These are phyloP conservation scores for Megacollybia platyphylla DNA, from an alignment of 1,284 basidiomycete genomes.

Conservation along the genomic window DNA sequence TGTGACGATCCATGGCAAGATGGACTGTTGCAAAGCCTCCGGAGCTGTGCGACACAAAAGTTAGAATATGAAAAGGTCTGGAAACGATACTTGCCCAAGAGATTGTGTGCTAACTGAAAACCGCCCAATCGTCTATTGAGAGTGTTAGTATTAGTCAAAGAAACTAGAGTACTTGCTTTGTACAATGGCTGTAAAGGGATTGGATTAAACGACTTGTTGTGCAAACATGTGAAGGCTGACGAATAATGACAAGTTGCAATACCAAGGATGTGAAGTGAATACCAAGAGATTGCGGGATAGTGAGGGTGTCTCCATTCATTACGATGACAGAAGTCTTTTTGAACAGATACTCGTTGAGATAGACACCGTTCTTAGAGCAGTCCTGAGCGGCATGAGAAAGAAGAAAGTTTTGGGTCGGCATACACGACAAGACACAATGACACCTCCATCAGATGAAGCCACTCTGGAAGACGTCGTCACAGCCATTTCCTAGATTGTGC, in stretches of 20 bases:
- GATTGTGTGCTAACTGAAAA: conserved; percentile 52
- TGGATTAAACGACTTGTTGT: conserved; percentile 12
- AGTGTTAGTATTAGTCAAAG: conserved; percentile 5
- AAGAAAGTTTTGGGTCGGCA: conserved; percentile 2
- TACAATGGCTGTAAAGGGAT: conserved; percentile 11
- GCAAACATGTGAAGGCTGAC: conserved; percentile 54
- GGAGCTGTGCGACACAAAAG: too few species aligned
- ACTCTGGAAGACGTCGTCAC: conserved; percentile 27
- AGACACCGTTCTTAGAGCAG: conserved; percentile 64
- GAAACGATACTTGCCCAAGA: conserved; percentile 54
- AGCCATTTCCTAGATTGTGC: neutral
- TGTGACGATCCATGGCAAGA: conserved; percentile 53
- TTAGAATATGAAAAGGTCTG: too few species aligned
- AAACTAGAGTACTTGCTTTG: conserved; percentile 39
- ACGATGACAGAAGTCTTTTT: conserved; percentile 53
- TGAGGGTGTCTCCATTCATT: conserved; percentile 60
- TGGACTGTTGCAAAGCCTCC: conserved; percentile 46
- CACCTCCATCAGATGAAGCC: conserved; percentile 53
- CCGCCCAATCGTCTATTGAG: conserved; percentile 4
- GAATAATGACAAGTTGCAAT: neutral
- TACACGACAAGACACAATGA: conserved; percentile 69
- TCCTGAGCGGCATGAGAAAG: conserved; percentile 26
- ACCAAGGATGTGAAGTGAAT: conserved; percentile 4
- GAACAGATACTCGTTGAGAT: conserved; percentile 58
- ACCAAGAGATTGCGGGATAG: conserved; percentile 53